Evolutionary conservation across 352 stramenopile species (phyloP).

Genomic region (Thalassiosira hispida): DNA sequence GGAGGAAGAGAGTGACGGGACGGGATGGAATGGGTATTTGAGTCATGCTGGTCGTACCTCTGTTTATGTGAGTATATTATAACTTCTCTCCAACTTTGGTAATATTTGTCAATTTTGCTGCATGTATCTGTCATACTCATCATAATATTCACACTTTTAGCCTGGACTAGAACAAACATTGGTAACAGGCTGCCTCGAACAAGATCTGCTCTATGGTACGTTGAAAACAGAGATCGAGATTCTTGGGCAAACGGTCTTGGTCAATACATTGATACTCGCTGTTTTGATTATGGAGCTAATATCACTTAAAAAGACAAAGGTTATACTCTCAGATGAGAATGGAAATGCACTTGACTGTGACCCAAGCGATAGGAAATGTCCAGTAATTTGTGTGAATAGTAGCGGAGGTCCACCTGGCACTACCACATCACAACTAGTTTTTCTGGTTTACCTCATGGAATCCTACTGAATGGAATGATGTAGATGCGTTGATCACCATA

Average conservation of each 20-base stretch:
- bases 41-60: not conserved
- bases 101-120: too few species aligned
- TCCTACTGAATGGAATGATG: not conserved
- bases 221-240: not conserved
- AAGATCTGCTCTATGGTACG: not conserved
- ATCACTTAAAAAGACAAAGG: not conserved
- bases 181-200: not conserved
- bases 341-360: not conserved
- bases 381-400: not conserved
- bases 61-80: not conserved
- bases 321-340: constrained; percentile 1
- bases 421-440: not conserved
- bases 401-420: not conserved
- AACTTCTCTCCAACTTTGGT: too few species aligned
- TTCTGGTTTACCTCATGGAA: not conserved
- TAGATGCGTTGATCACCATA: not conserved
- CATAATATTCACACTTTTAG: too few species aligned
- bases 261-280: not conserved
- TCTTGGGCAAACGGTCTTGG: not conserved
- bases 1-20: not conserved
- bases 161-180: not conserved
- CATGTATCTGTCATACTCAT: too few species aligned
- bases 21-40: not conserved
- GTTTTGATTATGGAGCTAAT: constrained; percentile 4
- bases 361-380: not conserved